Evolutionary conservation across 1,284 basidiomycete genomes (phyloP), one percentile per base, ranked within the genome.

Genomic region (Ganoderma sinense): DNA sequence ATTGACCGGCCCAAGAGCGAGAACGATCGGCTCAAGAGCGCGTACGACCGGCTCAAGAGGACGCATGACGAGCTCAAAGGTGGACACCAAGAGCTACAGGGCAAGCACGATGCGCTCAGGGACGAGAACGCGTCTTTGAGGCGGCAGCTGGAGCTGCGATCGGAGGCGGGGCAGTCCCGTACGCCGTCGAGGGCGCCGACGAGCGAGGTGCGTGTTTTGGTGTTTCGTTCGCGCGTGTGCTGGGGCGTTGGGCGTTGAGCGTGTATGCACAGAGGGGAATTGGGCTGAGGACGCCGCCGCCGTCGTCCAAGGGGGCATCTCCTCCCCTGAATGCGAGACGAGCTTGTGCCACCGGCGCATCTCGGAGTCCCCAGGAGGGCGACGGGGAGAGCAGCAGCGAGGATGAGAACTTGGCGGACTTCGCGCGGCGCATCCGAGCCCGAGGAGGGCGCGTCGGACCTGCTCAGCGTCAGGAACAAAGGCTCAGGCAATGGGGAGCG

Each of bases 231-330:
- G 40, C 23, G 40, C 4, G 40, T 10, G 26, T n/a, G 20, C 18
- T 10, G 26, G 53, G 29, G 18, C 6, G 14, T 31, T 31, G 14
- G 53, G 53, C 3, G 53, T 56, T 56, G 29, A 56, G 14, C 29
- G 10, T 33, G 7, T 23, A 7, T 33, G 3, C 18, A 33, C 18
- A 56, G 53, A 16, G 45, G 16, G 55, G 10, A 2, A 66, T 48
- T 40, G 65, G 65, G 13, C n/a, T 66, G 20, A 61, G 48, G 20
- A 66, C 65, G 33, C 65, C 65, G 18, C 65, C 65, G 29, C n/a
- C 43, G 13, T 66, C 65, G 20, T 11, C 48, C 23, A 51, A 41
- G 14, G 40, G 40, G 31, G 18, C 33, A 4, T 31, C 55, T 18
- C 43, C 64, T n/a, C n/a, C 64, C 13, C n/a, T 33, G 16, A 16